phyloP scores from a whole-genome alignment of 75 land plant genomes.

The Picea glauca region DNA sequence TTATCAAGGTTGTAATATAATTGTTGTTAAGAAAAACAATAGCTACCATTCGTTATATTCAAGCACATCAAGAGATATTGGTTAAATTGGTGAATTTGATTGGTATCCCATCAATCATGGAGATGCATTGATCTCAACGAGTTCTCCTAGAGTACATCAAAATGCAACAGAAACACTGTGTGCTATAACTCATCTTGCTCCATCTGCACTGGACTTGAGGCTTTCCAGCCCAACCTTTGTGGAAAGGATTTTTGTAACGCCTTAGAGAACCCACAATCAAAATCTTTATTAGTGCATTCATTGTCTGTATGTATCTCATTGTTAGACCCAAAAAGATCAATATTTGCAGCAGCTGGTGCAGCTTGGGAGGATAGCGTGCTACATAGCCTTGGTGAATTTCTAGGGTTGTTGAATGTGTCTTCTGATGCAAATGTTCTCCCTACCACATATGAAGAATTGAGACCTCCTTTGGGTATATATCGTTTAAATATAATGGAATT shows the following conservation, averaged over 20 bases:
- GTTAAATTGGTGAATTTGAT: conserved; percentile 80
- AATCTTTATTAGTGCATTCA: conserved; percentile 78
- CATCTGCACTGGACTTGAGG: conserved; percentile 72
- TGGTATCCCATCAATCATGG: conserved; percentile 96
- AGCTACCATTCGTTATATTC: conserved; percentile 75
- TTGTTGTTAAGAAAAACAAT: conserved; percentile 74
- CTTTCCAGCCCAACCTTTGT: conserved; percentile 85
- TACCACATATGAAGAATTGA: conserved; percentile 77
- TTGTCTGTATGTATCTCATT: conserved; percentile 84
- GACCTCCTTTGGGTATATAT: conserved; percentile 95
- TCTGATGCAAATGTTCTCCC: conserved; percentile 45
- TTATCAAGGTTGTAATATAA: conserved; percentile 95
- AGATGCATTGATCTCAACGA: conserved; percentile 85
- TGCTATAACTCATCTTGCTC: conserved; percentile 76
- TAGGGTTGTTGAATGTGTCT: conserved; percentile 73
- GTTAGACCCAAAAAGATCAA: conserved; percentile 77
- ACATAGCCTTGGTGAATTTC: conserved; percentile 43
- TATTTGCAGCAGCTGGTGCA: conserved; percentile 28
- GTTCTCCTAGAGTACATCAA: conserved; percentile 86
- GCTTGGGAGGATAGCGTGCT: conserved; percentile 30
- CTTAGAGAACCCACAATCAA: conserved; percentile 80
- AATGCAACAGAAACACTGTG: conserved; percentile 92
- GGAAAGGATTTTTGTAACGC: conserved; percentile 78
- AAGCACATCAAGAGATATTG: conserved; percentile 79
- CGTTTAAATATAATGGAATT: conserved; percentile 90